Evolutionary conservation across 306 rosid species (phyloP).

Genomic region (Bauhinia variegata): DNA sequence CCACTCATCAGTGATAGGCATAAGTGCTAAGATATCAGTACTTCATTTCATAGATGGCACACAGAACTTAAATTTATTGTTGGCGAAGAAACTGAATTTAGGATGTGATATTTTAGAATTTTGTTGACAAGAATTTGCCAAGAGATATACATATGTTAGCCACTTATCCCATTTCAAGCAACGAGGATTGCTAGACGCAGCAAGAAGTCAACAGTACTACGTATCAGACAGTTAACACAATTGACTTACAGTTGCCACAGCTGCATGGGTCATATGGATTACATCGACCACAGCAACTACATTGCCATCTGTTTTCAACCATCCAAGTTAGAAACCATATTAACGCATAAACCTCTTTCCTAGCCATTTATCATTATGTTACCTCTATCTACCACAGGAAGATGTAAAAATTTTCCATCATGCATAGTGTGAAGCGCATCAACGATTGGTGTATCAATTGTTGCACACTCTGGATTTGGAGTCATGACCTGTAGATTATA

Average conservation of each 20-base stretch:
- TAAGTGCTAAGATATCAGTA: slow-evolving; percentile 9
- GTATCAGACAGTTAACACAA: slow-evolving; percentile 40
- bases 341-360: not conserved
- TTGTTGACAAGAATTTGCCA: slow-evolving; percentile 4
- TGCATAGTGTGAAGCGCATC: slow-evolving; percentile 96
- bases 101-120: slow-evolving; percentile 9
- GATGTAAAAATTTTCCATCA: slow-evolving; percentile 89
- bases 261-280: slow-evolving; percentile 89
- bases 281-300: slow-evolving; percentile 81
- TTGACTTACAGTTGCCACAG: slow-evolving; percentile 84
- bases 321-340: slow-evolving; percentile 41
- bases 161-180: slow-evolving; percentile 30
- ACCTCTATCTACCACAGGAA: slow-evolving; percentile 90
- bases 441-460: slow-evolving; percentile 83
- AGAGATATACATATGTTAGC: slow-evolving; percentile 5
- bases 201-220: not conserved
- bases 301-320: slow-evolving; percentile 68
- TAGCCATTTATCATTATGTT: slow-evolving; percentile 20
- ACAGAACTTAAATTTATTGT: not conserved
- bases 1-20: slow-evolving; percentile 15
- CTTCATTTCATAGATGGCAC: not conserved
- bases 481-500: slow-evolving; percentile 79
- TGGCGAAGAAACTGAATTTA: slow-evolving; percentile 20
- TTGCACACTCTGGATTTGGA: slow-evolving; percentile 88
- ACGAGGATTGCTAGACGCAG: not conserved